Evolutionary conservation across 192 early-diverging fungal genomes (phyloP).

Genomic region (Coemansia sp.): DNA sequence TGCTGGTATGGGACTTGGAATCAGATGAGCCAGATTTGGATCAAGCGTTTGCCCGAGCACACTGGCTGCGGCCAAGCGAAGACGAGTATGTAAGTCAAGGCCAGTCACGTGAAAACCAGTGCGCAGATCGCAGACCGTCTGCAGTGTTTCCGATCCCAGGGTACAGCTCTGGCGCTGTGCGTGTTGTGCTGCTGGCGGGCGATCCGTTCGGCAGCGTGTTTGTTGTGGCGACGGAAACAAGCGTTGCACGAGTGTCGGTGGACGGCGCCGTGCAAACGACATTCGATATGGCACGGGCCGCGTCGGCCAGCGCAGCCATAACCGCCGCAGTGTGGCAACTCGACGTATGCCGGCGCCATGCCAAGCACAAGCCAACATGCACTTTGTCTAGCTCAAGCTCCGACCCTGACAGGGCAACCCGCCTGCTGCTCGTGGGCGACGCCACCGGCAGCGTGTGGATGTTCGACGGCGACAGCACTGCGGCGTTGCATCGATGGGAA

Average conservation of each 20-base stretch:
- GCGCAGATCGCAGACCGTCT: not conserved
- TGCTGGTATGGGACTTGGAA: constrained; percentile 37
- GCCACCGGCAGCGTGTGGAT: constrained; percentile 29
- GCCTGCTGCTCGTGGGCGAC: constrained; percentile 35
- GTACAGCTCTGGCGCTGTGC: not conserved
- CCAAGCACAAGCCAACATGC: not conserved
- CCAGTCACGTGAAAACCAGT: constrained; percentile 6
- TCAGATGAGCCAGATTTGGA: not conserved
- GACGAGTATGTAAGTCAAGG: constrained; percentile 6
- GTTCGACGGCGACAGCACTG: constrained; percentile 20
- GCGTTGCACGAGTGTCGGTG: constrained; percentile 24
- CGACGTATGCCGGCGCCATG: not conserved
- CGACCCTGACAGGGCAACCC: constrained; percentile 3
- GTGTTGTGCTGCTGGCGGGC: constrained; percentile 31
- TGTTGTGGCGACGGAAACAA: constrained; percentile 20
- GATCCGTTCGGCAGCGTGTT: constrained; percentile 29
- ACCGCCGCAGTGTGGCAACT: constrained; percentile 18
- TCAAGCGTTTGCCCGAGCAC: not conserved
- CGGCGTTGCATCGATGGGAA: constrained; percentile 16
- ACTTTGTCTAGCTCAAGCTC: not conserved
- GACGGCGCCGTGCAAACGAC: constrained; percentile 4
- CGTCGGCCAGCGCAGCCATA: constrained; percentile 1
- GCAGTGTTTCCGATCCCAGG: not conserved
- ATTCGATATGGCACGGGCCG: not conserved
- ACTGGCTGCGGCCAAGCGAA: constrained; percentile 7